Base-by-base conservation (phyloP, 1,284 basidiomycete species). In the Pterulicium gracile region DNA sequence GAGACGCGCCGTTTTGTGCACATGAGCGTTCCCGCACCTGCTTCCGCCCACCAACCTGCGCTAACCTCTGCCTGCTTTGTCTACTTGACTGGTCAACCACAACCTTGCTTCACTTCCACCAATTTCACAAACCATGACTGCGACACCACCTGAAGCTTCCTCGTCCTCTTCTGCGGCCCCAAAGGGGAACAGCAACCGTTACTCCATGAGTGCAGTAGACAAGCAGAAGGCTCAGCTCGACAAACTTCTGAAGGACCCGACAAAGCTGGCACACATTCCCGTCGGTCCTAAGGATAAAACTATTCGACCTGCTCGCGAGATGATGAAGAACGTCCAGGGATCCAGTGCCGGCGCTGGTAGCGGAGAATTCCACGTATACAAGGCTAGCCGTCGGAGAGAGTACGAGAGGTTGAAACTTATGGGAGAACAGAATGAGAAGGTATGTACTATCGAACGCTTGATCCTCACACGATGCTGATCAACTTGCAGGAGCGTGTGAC, bases 251-350 rank as follows among this genome's bases (percentile, higher is more conserved):
- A 88, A 87, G 57, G 88, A 96, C 55, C 92, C 93, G 0, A 62
- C 75, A 3, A 92, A 91, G 60, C 79, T 81, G 2, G 86, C 81
- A 1, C 75, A 78, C 57, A 67, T 96, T 4, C 90, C 92, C 1
- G 58, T 75, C 14, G 70, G 83, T 4, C 81, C 79, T 18, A 84
- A 83, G 60, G 82, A 92, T 53, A 90, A 89, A 65, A 73, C 71
- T 0, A 72, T 95, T 27, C 71, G 89, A 21, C 69, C 90, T 1
- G 71, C 90, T 3, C 72, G 87, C 44, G 94, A 97, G 63, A 95
- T 95, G 86, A 95, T 98, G 86, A 97, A 96, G 75, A 98, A 95
- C 55, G 92, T 97, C 2, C 89, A 94, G 61, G 93, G 93, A 1
- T 92, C 88, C 5, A 89, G 86, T 63, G 89, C 91, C 1, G 93